Evolutionary conservation across 2,329 filamentous ascomycete species (phyloP).

Genomic region (Colletotrichum tofieldiae): DNA sequence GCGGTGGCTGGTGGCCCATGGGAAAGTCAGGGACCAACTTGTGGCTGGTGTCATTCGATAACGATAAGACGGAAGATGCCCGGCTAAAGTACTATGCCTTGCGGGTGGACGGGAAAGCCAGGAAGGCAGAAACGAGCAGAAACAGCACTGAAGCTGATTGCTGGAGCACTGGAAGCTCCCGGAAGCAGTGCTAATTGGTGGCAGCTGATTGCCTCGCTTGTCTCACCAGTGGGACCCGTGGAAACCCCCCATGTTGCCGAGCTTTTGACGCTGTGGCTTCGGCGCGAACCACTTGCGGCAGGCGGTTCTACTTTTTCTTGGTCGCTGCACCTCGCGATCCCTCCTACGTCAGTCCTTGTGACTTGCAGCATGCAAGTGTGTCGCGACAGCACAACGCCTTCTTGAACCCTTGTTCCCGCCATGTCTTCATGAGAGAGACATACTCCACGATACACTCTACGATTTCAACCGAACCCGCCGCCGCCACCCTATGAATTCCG

Average conservation of each 20-base stretch:
- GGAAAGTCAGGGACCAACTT: conserved; percentile 4
- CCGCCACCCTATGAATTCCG: conserved; percentile 43
- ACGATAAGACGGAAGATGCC: conserved; percentile 35
- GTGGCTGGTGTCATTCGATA: conserved; percentile 30
- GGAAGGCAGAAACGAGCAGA: conserved; percentile 8
- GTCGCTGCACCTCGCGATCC: conserved; percentile 41
- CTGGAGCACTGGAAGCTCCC: conserved; percentile 34
- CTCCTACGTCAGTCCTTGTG: conserved; percentile 42
- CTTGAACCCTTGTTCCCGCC: conserved; percentile 21
- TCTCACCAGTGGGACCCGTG: conserved; percentile 33
- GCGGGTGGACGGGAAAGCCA: conserved; percentile 21
- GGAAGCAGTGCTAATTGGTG: conserved; percentile 39
- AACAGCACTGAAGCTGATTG: conserved; percentile 25
- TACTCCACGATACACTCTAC: conserved; percentile 4
- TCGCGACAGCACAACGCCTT: conserved; percentile 36
- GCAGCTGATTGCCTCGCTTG: conserved; percentile 43
- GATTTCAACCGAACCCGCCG: not conserved
- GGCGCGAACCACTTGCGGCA: conserved; percentile 42
- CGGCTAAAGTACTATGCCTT: conserved; percentile 2
- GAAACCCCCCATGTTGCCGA: conserved; percentile 33
- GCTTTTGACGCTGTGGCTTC: conserved; percentile 43
- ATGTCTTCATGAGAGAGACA: conserved; percentile 36
- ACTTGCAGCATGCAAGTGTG: conserved; percentile 41
- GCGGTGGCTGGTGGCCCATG: not conserved
- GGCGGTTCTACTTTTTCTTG: conserved; percentile 42